A percentile compares a stretch with the other conserved stretches of the same genome.
Conservation (phyloP, 1,284 basidiomycete genomes). For the Coriolopsis trogii region DNA sequence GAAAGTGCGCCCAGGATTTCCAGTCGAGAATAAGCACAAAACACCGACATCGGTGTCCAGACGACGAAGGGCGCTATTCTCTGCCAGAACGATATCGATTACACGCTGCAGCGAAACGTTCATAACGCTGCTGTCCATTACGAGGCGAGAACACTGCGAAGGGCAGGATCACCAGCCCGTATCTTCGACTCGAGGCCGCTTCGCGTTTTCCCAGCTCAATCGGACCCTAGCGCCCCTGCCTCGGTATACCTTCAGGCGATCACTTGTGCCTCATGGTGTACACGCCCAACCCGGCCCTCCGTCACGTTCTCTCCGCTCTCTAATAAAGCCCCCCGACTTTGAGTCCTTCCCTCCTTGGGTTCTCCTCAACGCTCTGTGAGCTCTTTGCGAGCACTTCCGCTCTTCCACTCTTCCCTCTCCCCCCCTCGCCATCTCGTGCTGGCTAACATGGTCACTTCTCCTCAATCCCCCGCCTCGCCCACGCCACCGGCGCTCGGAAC, state of each 20-base stretch:
- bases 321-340: slow-evolving; percentile 28
- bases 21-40: too few species aligned
- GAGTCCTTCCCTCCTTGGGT: slow-evolving; percentile 27
- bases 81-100: slow-evolving; percentile 16
- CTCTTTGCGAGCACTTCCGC: slow-evolving; percentile 24
- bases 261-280: slow-evolving; percentile 39
- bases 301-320: slow-evolving; percentile 36
- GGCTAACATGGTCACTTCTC: slow-evolving; percentile 51
- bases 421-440: slow-evolving; percentile 57
- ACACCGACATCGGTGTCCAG: background rate
- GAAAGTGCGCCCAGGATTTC: too few species aligned
- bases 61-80: background rate
- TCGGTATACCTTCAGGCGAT: slow-evolving; percentile 21
- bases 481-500: slow-evolving; percentile 73
- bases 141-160: slow-evolving; percentile 20
- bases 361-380: slow-evolving; percentile 28
- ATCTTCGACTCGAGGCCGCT: slow-evolving; percentile 23
- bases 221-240: slow-evolving; percentile 18
- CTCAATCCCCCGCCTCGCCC: slow-evolving; percentile 46
- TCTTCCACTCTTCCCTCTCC: slow-evolving; percentile 32
- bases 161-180: slow-evolving; percentile 27
- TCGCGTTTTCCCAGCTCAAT: slow-evolving; percentile 21
- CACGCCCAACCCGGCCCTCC: slow-evolving; percentile 37
- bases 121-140: slow-evolving; percentile 20
- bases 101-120: slow-evolving; percentile 20